Base-by-base conservation (phyloP, 164 flowering plant species). In the Aristolochia fimbriata region DNA sequence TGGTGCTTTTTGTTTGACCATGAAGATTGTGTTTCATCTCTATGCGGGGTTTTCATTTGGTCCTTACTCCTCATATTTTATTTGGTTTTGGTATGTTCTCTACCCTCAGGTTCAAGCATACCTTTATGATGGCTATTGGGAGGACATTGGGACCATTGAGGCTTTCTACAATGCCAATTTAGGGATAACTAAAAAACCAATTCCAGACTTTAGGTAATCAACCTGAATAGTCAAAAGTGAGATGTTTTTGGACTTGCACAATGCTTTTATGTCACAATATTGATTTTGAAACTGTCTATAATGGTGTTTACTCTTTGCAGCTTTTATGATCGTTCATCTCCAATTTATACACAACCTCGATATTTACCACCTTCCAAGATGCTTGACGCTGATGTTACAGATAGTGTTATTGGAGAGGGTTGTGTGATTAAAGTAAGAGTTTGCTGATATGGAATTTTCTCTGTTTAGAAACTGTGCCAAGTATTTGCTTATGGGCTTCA, bases 101-200 rank as follows among this genome's bases (percentile, higher is more conserved):
- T 6, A 22, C 10, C 55, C 47, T 17, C 57, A 91, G 98, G 96
- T 91, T 60, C 96, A 88, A 81, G 96, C 98, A 51, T 91, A 86
- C 72, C 68, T 91, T 70, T 91, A 71, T 76, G 98, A 91, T 81
- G 98, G 98, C 31, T 91, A 91, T 68, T 91, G 98, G 96, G 98
- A 91, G 72, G 98, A 88, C 64, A 91, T 91, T 72, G 94, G 96
- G 74, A 91, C 92, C 17, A 91, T 91, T 70, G 96, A 88, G 66
- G 98, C 98, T 47, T 91, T 91, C 70, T 91, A 88, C 60, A 82
- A 88, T 76, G 98, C 98, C 57, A 91, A 91, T 70, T 72, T 91
- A 72, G 98, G 94, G 27, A 91, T 85, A 59, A 88, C 98, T 30
- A 91, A 88, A 64, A 91, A 91, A 73, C 92, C 94, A 62, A 76